Evolutionary conservation across 495 filamentous ascomycete species (phyloP), one percentile per base, ranked within the genome.

Genomic region (Penicillium arizonense): DNA sequence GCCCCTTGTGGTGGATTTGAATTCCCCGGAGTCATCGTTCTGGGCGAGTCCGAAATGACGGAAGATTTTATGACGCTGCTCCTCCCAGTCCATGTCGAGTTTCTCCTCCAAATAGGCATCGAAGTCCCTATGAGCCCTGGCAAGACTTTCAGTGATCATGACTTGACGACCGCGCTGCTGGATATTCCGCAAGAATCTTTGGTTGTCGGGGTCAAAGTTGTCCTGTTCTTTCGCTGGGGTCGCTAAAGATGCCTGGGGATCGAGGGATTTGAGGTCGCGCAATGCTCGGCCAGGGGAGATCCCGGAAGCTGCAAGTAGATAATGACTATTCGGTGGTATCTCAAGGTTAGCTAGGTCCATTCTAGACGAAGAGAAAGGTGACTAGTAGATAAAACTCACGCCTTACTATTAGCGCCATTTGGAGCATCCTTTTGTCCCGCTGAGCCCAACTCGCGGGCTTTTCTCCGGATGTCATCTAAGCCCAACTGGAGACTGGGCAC

Each of bases 71-170:
- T 86, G 88, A 34, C 92, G 86, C 71, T 97, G 94, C 5, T 86
- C 84, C 49, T 97, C 91, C 93, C 93, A 97, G 67, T 97, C 89
- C 76, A 94, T 86, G 7, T 90, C 89, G 6, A 97, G 86, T 63
- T 94, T 93, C 57, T 96, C 91, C 64, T 97, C 94, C 39, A 99
- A 73, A 67, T 95, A 97, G 35, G 79, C 68, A 64, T 99, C 91
- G 57, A 99, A 97, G 62, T 97, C 93, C 14, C 83, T 84, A 36
- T 90, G 85, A 12, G 91, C 90, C 49, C 91, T 84, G 58, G 91
- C 83, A 55, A 96, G 78, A 18, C 91, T 89, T 59, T 97, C 91
- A 16, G 87, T 80, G 50, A 97, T 90, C 82, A 96, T 92, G 59
- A 86, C 91, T 49, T 95, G 77, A 3, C 92, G 93, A 28, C 90